These are phyloP conservation scores for Gliomastix tumulicola DNA, from an alignment of 2,329 filamentous ascomycete genomes.

Conservation along the genomic window DNA sequence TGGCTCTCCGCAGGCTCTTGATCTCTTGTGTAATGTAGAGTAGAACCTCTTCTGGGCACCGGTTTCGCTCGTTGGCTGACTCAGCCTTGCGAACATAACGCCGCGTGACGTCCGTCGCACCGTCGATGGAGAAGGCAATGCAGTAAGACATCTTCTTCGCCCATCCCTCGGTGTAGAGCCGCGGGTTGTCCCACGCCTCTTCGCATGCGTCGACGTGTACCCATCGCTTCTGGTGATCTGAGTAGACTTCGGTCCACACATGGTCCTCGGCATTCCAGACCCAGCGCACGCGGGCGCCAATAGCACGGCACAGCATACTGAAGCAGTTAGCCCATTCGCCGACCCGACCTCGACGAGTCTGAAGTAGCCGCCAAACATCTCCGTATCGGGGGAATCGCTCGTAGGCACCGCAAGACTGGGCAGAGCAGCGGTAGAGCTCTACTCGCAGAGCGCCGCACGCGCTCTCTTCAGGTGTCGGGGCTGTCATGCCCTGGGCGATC, in stretches of 20 bases:
- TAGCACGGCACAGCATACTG: conserved; percentile 91
- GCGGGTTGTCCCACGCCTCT: conserved; percentile 89
- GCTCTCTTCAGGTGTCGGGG: conserved; percentile 80
- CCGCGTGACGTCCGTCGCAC: conserved; percentile 58
- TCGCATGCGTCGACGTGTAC: conserved; percentile 95
- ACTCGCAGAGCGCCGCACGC: conserved; percentile 82
- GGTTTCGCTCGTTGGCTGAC: conserved; percentile 66
- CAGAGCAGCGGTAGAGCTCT: conserved; percentile 84
- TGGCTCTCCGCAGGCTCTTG: conserved; percentile 71
- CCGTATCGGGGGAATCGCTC: conserved; percentile 93
- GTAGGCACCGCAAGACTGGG: conserved; percentile 64
- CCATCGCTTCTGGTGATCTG: conserved; percentile 88
- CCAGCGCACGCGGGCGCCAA: conserved; percentile 89
- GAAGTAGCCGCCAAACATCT: conserved; percentile 86
- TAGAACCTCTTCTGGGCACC: conserved; percentile 82
- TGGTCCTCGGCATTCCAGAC: conserved; percentile 98
- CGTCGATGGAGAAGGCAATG: conserved; percentile 92
- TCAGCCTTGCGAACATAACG: conserved; percentile 66
- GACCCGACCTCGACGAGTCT: conserved; percentile 77
- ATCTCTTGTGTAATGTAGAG: conserved; percentile 92
- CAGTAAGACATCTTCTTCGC: conserved; percentile 95
- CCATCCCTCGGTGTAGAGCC: conserved; percentile 92
- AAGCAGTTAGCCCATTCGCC: conserved; percentile 99
- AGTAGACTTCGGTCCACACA: conserved; percentile 97
- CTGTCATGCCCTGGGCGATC: conserved; percentile 73